These are phyloP conservation scores for Neurospora crassa DNA, from an alignment of 2,329 filamentous ascomycete species.

Conservation along the genomic window DNA sequence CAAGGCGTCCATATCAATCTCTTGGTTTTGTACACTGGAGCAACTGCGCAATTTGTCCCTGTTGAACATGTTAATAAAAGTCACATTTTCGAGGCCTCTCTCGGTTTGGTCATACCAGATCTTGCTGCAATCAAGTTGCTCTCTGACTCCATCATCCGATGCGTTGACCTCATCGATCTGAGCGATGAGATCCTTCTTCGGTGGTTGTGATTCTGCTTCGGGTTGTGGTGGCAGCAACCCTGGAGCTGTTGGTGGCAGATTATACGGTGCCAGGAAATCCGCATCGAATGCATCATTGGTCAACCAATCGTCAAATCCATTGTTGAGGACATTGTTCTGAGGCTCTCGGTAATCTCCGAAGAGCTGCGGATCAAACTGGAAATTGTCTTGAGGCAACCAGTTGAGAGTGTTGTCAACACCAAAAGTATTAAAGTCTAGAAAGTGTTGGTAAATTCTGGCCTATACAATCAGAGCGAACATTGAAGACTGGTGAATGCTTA, in stretches of 20 bases:
- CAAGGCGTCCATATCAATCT: constrained; percentile 86
- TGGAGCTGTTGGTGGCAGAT: constrained; percentile 43
- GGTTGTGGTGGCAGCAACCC: neutral
- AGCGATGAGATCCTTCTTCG: constrained; percentile 63
- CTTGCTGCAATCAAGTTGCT: constrained; percentile 76
- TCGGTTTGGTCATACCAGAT: constrained; percentile 67
- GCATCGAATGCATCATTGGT: constrained; percentile 71
- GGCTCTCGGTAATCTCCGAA: constrained; percentile 91
- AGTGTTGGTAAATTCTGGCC: constrained; percentile 6
- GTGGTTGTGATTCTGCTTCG: constrained; percentile 17
- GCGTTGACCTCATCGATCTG: constrained; percentile 70
- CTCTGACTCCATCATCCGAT: constrained; percentile 51
- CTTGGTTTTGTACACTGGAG: constrained; percentile 78
- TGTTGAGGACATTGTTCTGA: constrained; percentile 67
- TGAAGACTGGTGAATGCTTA: neutral
- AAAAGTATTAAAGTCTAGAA: constrained; percentile 28
- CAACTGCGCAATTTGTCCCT: constrained; percentile 89
- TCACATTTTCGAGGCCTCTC: neutral
- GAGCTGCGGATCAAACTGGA: constrained; percentile 81
- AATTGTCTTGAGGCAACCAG: constrained; percentile 74
- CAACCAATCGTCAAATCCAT: constrained; percentile 58
- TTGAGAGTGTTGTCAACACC: constrained; percentile 51
- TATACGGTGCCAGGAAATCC: constrained; percentile 76
- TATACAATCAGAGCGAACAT: neutral
- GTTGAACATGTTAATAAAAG: constrained; percentile 30